Percentiles rank a stretch among this genome's conserved stretches.
Evolutionary conservation across 768 basidiomycete species (phyloP).

Genomic region (Paxillus involutus): DNA sequence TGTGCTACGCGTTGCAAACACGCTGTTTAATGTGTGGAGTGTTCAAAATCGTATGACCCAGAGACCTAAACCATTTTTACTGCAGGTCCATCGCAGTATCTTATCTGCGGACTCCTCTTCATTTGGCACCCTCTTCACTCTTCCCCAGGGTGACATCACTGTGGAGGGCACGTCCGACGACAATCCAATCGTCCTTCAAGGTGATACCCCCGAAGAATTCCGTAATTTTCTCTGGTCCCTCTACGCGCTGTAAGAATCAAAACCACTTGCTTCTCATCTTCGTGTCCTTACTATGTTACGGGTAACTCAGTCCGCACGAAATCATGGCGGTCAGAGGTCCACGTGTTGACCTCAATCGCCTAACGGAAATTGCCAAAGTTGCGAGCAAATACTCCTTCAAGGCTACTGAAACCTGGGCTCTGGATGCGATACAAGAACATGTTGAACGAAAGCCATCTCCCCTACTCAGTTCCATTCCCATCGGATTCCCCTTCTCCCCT

Average conservation of each 20-base stretch:
- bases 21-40: slow-evolving; percentile 62
- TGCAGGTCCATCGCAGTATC: slow-evolving; percentile 58
- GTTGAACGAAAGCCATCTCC: slow-evolving; percentile 59
- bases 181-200: slow-evolving; percentile 60
- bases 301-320: slow-evolving; percentile 56
- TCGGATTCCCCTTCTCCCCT: slow-evolving; percentile 22
- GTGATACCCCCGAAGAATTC: slow-evolving; percentile 67
- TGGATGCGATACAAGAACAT: slow-evolving; percentile 70
- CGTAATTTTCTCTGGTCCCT: slow-evolving; percentile 72
- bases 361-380: slow-evolving; percentile 64
- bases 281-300: not conserved
- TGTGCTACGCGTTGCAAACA: slow-evolving; percentile 59
- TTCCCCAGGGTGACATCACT: slow-evolving; percentile 54
- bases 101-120: slow-evolving; percentile 63
- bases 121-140: slow-evolving; percentile 64
- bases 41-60: not conserved
- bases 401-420: slow-evolving; percentile 70
- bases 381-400: slow-evolving; percentile 78
- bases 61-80: not conserved
- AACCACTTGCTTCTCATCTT: not conserved
- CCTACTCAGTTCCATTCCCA: slow-evolving; percentile 42
- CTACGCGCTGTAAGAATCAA: slow-evolving; percentile 63
- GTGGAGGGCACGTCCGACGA: slow-evolving; percentile 64
- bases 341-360: slow-evolving; percentile 49
- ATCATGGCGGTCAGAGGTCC: slow-evolving; percentile 47